Evolutionary conservation across 331 rosid genomes (phyloP), one percentile per base, ranked within the genome.

Genomic region (Saraca asoca): DNA sequence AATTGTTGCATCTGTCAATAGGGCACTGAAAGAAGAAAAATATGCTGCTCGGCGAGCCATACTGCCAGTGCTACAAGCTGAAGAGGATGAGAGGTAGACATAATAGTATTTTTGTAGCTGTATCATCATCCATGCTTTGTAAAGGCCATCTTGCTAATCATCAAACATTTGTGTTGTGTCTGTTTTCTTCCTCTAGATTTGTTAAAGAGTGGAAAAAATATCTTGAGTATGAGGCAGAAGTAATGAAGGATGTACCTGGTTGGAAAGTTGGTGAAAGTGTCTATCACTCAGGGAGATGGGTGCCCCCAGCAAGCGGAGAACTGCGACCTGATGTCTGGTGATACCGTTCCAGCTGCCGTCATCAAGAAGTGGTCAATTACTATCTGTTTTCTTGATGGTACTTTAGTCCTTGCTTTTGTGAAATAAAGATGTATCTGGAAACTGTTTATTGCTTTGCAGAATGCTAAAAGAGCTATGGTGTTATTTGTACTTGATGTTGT

Each of bases 181-280:
- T 70, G 48, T 58, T 33, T 31, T 17, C 33, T 42, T 39, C 74
- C 65, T 72, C 53, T 39, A 94, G 99, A 90, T 94, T 88, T 75
- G 95, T 94, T 55, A 73, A 64, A 64, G 99, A 94, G 88, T 94
- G 99, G 99, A 88, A 90, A 77, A 90, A 86, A 69, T 94, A 94
- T 78, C 96, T 94, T 4, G 96, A 88, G 13, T 90, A 90, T 34
- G 97, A 94, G 86, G 99, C 99, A 0, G 96, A 94, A 43, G 92
- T 94, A 42, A 94, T 94, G 99, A 90, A 90, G 89, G 96, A 94
- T 39, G 99, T 94, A 50, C 99, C 99, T 5, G 95, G 96, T 16
- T 90, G 99, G 97, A 94, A 94, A 85, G 99, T 94, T 44, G 99
- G 99, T 38, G 96, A 81, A 66, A 94, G 45, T 58, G 99, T 94